These are phyloP conservation scores for Pyrus bretschneideri DNA, from an alignment of 306 rosid genomes.

Conservation along the genomic window DNA sequence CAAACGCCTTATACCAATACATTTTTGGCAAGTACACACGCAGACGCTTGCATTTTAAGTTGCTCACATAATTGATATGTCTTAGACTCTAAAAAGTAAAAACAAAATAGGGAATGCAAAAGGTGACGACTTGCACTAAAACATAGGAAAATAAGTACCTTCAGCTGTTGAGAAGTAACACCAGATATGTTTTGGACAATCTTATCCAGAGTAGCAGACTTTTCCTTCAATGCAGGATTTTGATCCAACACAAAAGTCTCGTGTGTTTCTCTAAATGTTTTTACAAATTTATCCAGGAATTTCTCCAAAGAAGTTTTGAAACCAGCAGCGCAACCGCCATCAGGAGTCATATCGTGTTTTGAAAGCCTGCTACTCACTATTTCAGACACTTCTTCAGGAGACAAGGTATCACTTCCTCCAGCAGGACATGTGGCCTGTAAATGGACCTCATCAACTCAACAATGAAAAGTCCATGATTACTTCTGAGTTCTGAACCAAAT, in stretches of 20 bases:
- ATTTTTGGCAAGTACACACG: too few species aligned
- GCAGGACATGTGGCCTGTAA: conserved; percentile 72
- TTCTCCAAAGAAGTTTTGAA: conserved; percentile 47
- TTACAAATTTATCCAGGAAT: conserved; percentile 42
- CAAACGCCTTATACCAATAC: background rate
- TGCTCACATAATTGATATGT: too few species aligned
- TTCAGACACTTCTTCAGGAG: conserved; percentile 53
- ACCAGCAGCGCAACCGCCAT: conserved; percentile 47
- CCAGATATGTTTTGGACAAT: conserved; percentile 56
- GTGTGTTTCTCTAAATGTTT: conserved; percentile 22
- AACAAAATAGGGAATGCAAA: background rate
- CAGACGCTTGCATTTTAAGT: too few species aligned
- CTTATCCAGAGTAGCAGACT: conserved; percentile 29
- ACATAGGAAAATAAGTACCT: conserved; percentile 44
- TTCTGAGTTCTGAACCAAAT: conserved; percentile 9
- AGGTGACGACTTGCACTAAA: background rate
- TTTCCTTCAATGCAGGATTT: conserved; percentile 20
- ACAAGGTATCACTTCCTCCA: conserved; percentile 38
- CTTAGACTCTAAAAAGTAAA: background rate
- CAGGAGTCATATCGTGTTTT: conserved; percentile 41
- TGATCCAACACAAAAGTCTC: conserved; percentile 15
- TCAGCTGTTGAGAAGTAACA: conserved; percentile 59
- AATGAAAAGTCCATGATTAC: conserved; percentile 5
- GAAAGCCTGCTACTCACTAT: conserved; percentile 54
- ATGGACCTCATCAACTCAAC: background rate